Evolutionary conservation across 2,329 filamentous ascomycete genomes (phyloP).

Genomic region (Mycosphaerella arachidis): DNA sequence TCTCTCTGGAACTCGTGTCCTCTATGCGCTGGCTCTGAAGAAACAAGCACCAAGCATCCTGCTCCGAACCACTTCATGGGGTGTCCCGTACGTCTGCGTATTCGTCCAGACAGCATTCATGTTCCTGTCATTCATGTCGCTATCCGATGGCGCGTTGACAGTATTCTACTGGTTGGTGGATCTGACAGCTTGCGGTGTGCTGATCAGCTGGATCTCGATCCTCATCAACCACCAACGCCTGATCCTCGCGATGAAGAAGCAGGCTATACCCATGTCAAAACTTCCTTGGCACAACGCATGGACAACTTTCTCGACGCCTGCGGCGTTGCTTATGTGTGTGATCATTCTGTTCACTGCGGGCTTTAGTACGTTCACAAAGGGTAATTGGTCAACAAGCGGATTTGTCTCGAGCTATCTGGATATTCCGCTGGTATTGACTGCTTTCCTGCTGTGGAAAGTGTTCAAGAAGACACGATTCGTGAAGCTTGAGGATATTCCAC

Average conservation of each 20-base stretch:
- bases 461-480: slow-evolving; percentile 25
- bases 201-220: slow-evolving; percentile 54
- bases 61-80: slow-evolving; percentile 36
- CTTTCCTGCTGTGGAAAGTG: slow-evolving; percentile 24
- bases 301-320: slow-evolving; percentile 34
- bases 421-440: slow-evolving; percentile 24
- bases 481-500: slow-evolving; percentile 21
- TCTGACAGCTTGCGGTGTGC: slow-evolving; percentile 57
- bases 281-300: slow-evolving; percentile 35
- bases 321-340: slow-evolving; percentile 29
- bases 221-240: slow-evolving; percentile 26
- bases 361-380: slow-evolving; percentile 28
- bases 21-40: slow-evolving; percentile 55
- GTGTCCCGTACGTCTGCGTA: slow-evolving; percentile 25
- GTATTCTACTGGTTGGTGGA: slow-evolving; percentile 64
- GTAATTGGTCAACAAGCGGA: slow-evolving; percentile 25
- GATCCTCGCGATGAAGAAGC: slow-evolving; percentile 25
- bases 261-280: slow-evolving; percentile 20
- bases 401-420: slow-evolving; percentile 36
- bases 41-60: slow-evolving; percentile 58
- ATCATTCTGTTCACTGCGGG: slow-evolving; percentile 29
- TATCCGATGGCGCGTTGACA: slow-evolving; percentile 48
- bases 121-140: slow-evolving; percentile 28
- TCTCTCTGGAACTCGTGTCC: slow-evolving; percentile 49
- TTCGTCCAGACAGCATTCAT: slow-evolving; percentile 26